Conservation (phyloP, 148 eudicot species). For the Rhododendron ferrugineum region DNA sequence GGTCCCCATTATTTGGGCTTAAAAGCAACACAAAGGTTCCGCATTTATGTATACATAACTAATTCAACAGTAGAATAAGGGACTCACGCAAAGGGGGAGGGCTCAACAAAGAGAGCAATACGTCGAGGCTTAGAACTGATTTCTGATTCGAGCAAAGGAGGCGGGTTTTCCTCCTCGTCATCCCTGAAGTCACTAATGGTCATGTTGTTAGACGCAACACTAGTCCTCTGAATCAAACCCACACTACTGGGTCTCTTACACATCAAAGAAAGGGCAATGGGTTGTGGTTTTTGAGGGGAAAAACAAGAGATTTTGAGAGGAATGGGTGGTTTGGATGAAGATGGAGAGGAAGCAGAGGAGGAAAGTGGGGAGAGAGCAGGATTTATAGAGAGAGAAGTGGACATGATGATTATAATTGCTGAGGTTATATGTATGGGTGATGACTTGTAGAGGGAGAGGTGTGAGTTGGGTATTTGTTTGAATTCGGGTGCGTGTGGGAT, state of each 20-base stretch:
- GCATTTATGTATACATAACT: not conserved
- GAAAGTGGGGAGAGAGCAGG: constrained; percentile 2
- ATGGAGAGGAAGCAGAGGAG: constrained; percentile 7
- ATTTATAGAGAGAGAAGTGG: not conserved
- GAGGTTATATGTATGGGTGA: not conserved
- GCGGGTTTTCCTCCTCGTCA: constrained; percentile 39
- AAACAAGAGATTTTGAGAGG: constrained; percentile 2
- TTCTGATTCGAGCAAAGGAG: constrained; percentile 52
- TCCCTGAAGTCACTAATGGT: constrained; percentile 34
- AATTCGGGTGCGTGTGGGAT: not conserved
- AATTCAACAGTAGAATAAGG: constrained; percentile 8
- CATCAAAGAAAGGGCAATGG: constrained; percentile 30
- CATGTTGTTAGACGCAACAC: constrained; percentile 31
- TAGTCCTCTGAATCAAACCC: constrained; percentile 10
- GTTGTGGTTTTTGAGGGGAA: constrained; percentile 1
- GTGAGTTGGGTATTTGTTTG: not conserved
- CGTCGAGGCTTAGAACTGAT: constrained; percentile 61
- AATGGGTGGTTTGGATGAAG: not conserved
- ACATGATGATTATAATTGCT: not conserved
- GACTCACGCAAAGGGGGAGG: constrained; percentile 95
- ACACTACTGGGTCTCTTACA: constrained; percentile 9
- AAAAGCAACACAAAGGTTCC: not conserved
- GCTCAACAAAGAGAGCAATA: constrained; percentile 97
- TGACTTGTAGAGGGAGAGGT: constrained; percentile 1
- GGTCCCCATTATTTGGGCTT: not conserved